Evolutionary conservation across 106 monocot species (phyloP).

Genomic region (Dendrobium catenatum): DNA sequence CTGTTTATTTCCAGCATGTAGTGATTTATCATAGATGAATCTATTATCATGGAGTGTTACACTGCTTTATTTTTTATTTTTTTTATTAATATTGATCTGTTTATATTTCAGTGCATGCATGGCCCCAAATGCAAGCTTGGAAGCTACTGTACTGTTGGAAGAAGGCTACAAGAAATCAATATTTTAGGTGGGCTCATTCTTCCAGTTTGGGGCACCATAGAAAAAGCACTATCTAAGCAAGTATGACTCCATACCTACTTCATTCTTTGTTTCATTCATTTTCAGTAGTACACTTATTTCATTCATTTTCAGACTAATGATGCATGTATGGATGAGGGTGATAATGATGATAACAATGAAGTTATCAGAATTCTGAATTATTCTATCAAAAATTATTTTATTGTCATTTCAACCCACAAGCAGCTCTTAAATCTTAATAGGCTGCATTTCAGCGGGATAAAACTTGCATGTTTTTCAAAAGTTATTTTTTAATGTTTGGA

Average conservation of each 20-base stretch:
- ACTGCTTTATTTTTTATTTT: neutral
- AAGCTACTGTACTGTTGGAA: constrained; percentile 87
- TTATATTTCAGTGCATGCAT: constrained; percentile 87
- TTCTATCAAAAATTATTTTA: neutral
- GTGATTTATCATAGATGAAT: neutral
- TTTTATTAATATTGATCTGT: neutral
- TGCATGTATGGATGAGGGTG: neutral
- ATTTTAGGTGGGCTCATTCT: constrained; percentile 92
- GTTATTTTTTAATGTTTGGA: neutral
- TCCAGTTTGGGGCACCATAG: constrained; percentile 94
- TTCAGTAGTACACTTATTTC: neutral
- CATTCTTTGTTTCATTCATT: neutral
- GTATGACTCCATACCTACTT: constrained; percentile 18
- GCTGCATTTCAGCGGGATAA: neutral
- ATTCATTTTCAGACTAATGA: neutral
- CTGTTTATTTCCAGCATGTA: neutral
- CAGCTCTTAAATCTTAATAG: neutral
- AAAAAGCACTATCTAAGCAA: constrained; percentile 90
- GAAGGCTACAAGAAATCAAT: constrained; percentile 86
- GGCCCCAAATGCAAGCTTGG: constrained; percentile 95
- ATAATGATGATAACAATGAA: neutral
- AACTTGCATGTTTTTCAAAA: neutral
- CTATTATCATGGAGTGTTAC: neutral
- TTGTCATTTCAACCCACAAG: neutral
- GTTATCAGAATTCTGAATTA: neutral